Conservation (phyloP, 345 rosid genomes). For the Punica granatum region DNA sequence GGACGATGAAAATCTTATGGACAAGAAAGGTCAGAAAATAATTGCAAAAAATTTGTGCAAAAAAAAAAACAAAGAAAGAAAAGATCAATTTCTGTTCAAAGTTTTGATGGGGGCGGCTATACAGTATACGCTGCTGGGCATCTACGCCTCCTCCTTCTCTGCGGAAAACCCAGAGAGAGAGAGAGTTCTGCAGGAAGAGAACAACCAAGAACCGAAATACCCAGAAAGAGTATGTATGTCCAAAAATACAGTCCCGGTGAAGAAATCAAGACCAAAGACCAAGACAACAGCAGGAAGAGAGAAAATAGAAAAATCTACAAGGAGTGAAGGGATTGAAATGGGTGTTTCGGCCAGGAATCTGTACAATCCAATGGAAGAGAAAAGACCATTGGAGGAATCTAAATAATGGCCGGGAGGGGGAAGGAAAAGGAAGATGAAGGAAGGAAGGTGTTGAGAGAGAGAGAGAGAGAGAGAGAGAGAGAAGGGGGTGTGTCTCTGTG, state of each 20-base stretch:
- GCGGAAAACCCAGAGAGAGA: slow-evolving; percentile 11
- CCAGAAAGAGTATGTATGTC: slow-evolving; percentile 9
- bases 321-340: slow-evolving; percentile 4
- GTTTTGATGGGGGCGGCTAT: neutral
- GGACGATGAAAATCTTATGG: slow-evolving; percentile 1
- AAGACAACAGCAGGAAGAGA: neutral
- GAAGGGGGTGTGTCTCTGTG: slow-evolving; percentile 7
- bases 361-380: slow-evolving; percentile 35
- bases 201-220: neutral
- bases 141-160: neutral
- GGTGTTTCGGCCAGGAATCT: slow-evolving; percentile 10
- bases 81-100: slow-evolving; percentile 1
- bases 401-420: slow-evolving; percentile 49
- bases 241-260: neutral
- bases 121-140: slow-evolving; percentile 3
- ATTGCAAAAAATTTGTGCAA: slow-evolving; percentile 3
- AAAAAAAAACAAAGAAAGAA: neutral
- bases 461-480: slow-evolving; percentile 9
- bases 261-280: neutral
- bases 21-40: neutral
- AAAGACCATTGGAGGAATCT: slow-evolving; percentile 51
- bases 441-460: slow-evolving; percentile 10
- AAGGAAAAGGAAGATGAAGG: slow-evolving; percentile 26
- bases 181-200: slow-evolving; percentile 4
- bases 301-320: neutral